phyloP scores from a whole-genome alignment of 164 flowering plant genomes.

The Piper betle region DNA sequence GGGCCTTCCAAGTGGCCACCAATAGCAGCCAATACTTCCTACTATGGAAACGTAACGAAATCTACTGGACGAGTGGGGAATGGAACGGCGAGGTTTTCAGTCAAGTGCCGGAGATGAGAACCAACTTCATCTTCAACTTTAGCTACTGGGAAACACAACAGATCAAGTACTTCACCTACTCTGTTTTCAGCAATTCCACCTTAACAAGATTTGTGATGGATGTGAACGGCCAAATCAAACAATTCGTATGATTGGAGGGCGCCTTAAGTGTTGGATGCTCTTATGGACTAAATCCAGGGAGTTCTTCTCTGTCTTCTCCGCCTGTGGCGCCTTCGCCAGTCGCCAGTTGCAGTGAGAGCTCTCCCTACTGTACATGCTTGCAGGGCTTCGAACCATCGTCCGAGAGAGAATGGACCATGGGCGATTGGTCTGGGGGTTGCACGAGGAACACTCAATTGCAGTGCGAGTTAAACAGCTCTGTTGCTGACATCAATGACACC shows the following conservation, averaged over 20 bases:
- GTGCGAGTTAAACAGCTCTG: conserved; percentile 8
- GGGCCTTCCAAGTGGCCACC: conserved; percentile 6
- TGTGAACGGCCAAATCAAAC: conserved; percentile 15
- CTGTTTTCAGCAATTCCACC: background rate
- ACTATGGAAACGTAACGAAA: conserved; percentile 6
- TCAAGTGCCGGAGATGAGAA: conserved; percentile 15
- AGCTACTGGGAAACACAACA: conserved; percentile 4
- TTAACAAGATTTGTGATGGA: conserved; percentile 14
- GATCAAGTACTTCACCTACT: conserved; percentile 13
- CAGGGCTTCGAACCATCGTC: conserved; percentile 9
- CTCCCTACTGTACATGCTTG: conserved; percentile 11
- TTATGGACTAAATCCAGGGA: conserved; percentile 17
- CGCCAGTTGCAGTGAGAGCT: conserved; percentile 4
- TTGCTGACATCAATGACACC: no score
- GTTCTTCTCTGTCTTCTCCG: conserved; percentile 8
- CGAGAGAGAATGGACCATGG: conserved; percentile 9
- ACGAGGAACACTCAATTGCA: conserved; percentile 11
- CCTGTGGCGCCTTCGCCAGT: conserved; percentile 18
- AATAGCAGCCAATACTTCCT: conserved; percentile 3
- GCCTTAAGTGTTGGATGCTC: conserved; percentile 7
- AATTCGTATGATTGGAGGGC: conserved; percentile 3
- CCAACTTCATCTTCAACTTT: conserved; percentile 4
- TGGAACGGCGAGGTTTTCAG: conserved; percentile 8
- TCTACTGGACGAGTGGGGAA: conserved; percentile 11
- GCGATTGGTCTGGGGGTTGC: conserved; percentile 16